Base-by-base conservation (phyloP, 163 green algal genomes). In the Chloromonas sp. region DNA sequence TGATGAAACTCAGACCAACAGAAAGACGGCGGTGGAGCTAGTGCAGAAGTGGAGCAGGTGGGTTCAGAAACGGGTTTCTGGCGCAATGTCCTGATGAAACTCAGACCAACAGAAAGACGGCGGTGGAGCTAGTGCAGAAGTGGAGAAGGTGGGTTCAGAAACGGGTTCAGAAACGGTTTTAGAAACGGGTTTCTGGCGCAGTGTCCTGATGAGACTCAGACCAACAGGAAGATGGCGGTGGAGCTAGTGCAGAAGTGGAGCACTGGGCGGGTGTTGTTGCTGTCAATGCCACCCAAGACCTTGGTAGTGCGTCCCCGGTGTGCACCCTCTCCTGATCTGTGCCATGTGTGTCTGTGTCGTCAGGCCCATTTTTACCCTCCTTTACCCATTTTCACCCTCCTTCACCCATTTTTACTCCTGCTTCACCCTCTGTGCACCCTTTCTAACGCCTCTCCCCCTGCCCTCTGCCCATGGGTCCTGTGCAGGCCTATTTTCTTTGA, bases 181-280 rank as follows among this genome's bases (percentile, higher is more conserved):
- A 15, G 36, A 60, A 2, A 60, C 14, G 14, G 36, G 90, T 94
- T 94, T 83, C 85, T 92, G 80, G 83, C 83, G 82, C 87, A 86
- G 82, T 89, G 85, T 71, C 78, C 82, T 71, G 93, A 96, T 60
- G 95, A 98, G 87, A 95, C 92, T 1, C 61, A 82, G 2, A 82
- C 88, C 58, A 97, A 97, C 89, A 89, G 90, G 59, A 89, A 87
- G 13, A 82, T 95, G 14, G 94, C 94, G 36, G 89, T 89, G 77
- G 89, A 95, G 81, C 91, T 97, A 71, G 92, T 97, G 66, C 90
- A 96, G 86, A 87, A 87, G 74, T 96, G 93, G 93, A 74, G 59
- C 82, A 85, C 14, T 61, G 78, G 61, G 15, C 8, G 14, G 8
- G 14, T 15, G 11, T 76, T 11, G 66, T 11, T 76, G 66, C 8